These are phyloP conservation scores for Pulveroboletus sp. DNA, from an alignment of 768 basidiomycete species.

Conservation along the genomic window DNA sequence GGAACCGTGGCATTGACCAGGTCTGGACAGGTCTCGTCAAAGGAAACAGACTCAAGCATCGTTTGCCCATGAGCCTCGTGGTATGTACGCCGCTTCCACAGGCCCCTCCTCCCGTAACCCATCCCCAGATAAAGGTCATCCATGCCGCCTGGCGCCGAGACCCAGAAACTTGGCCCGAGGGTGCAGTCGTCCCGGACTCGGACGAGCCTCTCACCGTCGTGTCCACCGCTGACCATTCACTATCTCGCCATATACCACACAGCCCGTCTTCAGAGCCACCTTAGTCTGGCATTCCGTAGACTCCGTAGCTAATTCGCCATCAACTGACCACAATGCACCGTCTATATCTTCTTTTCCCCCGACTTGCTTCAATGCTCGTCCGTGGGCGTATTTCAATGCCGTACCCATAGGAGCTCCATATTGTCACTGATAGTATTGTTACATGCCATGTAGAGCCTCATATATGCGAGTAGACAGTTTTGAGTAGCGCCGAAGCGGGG, in stretches of 20 bases:
- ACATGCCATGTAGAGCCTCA: slow-evolving; percentile 7
- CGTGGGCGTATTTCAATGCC: slow-evolving; percentile 5
- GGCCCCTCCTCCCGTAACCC: slow-evolving; percentile 1
- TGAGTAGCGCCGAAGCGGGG: not conserved
- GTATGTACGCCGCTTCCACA: slow-evolving; percentile 38
- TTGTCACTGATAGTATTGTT: slow-evolving; percentile 5
- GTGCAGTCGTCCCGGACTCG: slow-evolving; percentile 53
- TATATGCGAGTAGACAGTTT: slow-evolving; percentile 27
- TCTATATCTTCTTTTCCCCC: not conserved
- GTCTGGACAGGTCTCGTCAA: slow-evolving; percentile 60
- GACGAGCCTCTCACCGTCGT: slow-evolving; percentile 40
- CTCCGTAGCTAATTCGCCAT: not conserved
- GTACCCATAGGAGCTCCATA: not conserved
- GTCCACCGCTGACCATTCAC: not conserved
- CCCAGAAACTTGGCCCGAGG: slow-evolving; percentile 65
- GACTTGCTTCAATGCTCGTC: not conserved
- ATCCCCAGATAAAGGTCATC: slow-evolving; percentile 60
- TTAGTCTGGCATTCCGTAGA: not conserved
- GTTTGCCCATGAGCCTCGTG: slow-evolving; percentile 58
- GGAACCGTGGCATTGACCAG: slow-evolving; percentile 52
- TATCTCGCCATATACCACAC: not conserved
- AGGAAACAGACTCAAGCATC: slow-evolving; percentile 54
- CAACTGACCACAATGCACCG: not conserved
- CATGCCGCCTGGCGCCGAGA: slow-evolving; percentile 74
- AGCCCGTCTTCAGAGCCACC: slow-evolving; percentile 1